Evolutionary conservation across 176 grass and related monocot species (phyloP), one percentile per base, ranked within the genome.

Genomic region (Hyparrhenia diplandra): DNA sequence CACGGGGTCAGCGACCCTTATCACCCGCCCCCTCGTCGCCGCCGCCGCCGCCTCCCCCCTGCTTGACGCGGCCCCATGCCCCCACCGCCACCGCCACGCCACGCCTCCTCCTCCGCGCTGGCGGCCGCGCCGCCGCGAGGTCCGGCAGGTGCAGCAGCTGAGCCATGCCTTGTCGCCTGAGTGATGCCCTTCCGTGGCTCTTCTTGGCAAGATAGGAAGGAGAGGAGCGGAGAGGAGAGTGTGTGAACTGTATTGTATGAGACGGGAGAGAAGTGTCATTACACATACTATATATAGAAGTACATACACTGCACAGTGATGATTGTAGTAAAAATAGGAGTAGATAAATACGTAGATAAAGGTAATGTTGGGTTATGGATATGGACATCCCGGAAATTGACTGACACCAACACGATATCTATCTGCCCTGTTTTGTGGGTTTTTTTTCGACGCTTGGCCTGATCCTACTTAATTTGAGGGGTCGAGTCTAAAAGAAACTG

Each of bases 1-100:
- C 35, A 99, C 83, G 40, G 90, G 92, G 73, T 99, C 96, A 1
- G 88, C 86, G 73, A 93, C 90, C 86, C 75, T 82, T 76, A 91
- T 87, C 37, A 95, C 90, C 75, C 76, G 75, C n/a, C 18, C 78
- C 79, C 70, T 67, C n/a, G n/a, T 77, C 86, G 85, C 83, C 29
- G 72, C 45, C 45, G 45, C 83, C 30, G 68, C 45, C 45, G 45
- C 67, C 69, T 77, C n/a, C 91, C 78, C 29, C 71, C 71, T 76
- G 83, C 83, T 92, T 86, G 69, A 91, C 27, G 43, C 87, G 77
- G 9, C 92, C 87, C 31, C 71, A 80, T 9, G 51, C 76, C 25
- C 0, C 42, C 5, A 34, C 54, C 14, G 43, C 75, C 30, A 55
- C 57, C 59, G 61, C 85, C 39, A 57, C 65, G 13, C 41, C 8